phyloP scores from a whole-genome alignment of 208 protist species.

The Phytomonas francai region DNA sequence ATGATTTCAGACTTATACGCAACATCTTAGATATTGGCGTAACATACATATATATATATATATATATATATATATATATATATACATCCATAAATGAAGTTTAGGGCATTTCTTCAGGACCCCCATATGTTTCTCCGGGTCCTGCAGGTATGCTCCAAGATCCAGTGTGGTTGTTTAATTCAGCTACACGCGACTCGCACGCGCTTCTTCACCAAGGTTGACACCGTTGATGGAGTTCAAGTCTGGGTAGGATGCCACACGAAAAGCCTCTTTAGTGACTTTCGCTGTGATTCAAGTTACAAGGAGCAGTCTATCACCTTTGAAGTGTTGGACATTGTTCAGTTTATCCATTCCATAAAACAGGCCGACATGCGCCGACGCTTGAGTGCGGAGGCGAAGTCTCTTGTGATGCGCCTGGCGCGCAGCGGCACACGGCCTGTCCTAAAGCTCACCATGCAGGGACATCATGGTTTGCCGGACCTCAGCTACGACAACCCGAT shows the following conservation, averaged over 20 bases:
- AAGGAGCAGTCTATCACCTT: constrained; percentile 67
- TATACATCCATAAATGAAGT: constrained; percentile 38
- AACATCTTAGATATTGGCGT: not conserved
- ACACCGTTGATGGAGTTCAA: constrained; percentile 51
- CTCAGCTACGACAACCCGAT: constrained; percentile 75
- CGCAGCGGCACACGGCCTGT: constrained; percentile 20
- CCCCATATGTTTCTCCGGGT: constrained; percentile 38
- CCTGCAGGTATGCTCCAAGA: constrained; percentile 54
- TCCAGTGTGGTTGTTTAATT: constrained; percentile 49
- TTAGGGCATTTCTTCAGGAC: constrained; percentile 65
- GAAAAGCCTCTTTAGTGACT: constrained; percentile 55
- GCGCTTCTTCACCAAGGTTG: constrained; percentile 60
- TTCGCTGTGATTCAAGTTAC: constrained; percentile 55
- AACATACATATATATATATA: not conserved
- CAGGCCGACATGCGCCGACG: constrained; percentile 42
- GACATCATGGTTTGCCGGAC: constrained; percentile 30
- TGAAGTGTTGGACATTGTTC: constrained; percentile 54
- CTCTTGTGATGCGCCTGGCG: constrained; percentile 49
- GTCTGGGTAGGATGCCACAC: constrained; percentile 67
- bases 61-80: constrained; percentile 19
- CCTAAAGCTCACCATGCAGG: constrained; percentile 29
- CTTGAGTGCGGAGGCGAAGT: constrained; percentile 14
- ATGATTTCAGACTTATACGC: not conserved
- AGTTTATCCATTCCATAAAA: constrained; percentile 60
- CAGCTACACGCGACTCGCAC: constrained; percentile 47